These are phyloP conservation scores for Takashimella tepidaria DNA, from an alignment of 1,284 basidiomycete genomes.

Conservation along the genomic window DNA sequence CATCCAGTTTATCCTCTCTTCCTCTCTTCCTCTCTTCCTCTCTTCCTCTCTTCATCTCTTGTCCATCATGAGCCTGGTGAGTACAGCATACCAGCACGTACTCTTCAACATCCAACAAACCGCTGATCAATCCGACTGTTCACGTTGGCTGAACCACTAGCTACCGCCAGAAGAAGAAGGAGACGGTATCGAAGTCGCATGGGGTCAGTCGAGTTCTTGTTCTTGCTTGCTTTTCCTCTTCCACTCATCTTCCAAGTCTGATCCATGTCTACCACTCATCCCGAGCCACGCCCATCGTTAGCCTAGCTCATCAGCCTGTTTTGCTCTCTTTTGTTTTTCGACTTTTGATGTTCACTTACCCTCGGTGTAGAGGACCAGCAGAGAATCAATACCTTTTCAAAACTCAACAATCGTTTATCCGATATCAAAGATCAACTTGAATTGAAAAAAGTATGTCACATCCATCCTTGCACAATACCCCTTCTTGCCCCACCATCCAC, in stretches of 20 bases:
- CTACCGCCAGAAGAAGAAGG: constrained; percentile 68
- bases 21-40: no score
- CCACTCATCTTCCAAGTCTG: constrained; percentile 2
- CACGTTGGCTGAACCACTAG: not conserved
- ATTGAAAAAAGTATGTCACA: constrained; percentile 59
- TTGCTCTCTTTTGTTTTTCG: no score
- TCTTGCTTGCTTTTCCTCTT: not conserved
- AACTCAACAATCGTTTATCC: constrained; percentile 73
- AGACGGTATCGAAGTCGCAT: constrained; percentile 79
- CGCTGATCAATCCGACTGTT: no score
- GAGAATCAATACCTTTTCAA: constrained; percentile 86
- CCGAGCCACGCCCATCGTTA: no score
- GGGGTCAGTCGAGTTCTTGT: constrained; percentile 59
- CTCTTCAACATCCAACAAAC: not conserved
- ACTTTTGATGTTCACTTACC: not conserved
- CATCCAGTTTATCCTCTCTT: no score
- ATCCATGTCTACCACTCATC: not conserved
- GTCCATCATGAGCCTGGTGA: not conserved
- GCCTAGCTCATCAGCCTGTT: not conserved
- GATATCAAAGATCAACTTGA: constrained; percentile 69
- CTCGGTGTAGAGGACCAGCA: constrained; percentile 96
- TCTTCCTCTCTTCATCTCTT: no score
- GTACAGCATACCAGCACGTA: not conserved
- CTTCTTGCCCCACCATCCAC: no score
- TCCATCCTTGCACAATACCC: not conserved